Base-by-base conservation (phyloP, 805 yeast genomes). In the Diddensiella transvaalensis region DNA sequence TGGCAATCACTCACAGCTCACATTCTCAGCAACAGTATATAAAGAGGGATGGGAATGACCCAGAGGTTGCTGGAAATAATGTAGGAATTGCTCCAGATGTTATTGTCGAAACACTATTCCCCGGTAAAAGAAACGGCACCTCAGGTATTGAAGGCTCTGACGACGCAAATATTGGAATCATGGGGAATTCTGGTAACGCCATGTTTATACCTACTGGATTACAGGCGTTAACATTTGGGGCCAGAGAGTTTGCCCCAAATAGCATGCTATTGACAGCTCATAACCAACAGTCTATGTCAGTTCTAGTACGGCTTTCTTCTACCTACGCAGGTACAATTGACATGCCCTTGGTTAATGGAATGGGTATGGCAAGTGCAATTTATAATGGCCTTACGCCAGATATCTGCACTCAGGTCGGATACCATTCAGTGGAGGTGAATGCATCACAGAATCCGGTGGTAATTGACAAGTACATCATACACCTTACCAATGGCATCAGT, bases 321-420 rank as follows among this genome's bases (percentile, higher is more conserved):
- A 17, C 38, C 8, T 26, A 26, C 13, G 38, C 21, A 10, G 38
- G 38, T 2, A 42, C 32, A 4, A 54, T 63, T 32, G 30, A 30
- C 1, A 45, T 56, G 22, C 79, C 82, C 2, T 54, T 81, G 39
- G 82, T 78, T 13, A 77, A 76, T 59, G 85, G 85, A 49, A 76
- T 78, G 79, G 85, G 84, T 17, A 71, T 78, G 53, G 70, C 71
- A 3, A 73, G 82, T 3, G 79, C 76, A 23, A 60, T 78, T 22
- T 78, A 76, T 54, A n/a, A 51, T 42, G 51, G 52, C 10, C 38
- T 60, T 41, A 49, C 53, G 10, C 67, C 69, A 3, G 32, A 37
- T n/a, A 53, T 63, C 22, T 72, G 75, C n/a, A 78, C 86, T 21
- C 75, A 73, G 23, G 84, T 85, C 22, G 95, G 95, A 0, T 70